Conservation (phyloP, 768 basidiomycete species). For the Agrocybe pediades region DNA sequence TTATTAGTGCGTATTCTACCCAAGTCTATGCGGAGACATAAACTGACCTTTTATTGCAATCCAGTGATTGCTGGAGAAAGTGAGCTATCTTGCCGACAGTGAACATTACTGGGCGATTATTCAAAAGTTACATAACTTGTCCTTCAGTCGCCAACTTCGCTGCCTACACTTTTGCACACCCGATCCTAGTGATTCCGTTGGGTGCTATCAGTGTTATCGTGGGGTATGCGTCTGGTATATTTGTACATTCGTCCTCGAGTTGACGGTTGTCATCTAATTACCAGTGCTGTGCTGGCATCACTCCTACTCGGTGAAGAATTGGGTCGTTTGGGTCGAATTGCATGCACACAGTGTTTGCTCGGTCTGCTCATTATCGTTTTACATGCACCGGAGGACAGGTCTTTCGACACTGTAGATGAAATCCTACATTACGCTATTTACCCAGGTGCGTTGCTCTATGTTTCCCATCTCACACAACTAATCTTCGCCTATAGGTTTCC, state of each 20-base stretch:
- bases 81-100: slow-evolving; percentile 30
- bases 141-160: slow-evolving; percentile 83
- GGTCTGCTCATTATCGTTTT: slow-evolving; percentile 95
- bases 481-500: slow-evolving; percentile 61
- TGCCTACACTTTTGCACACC: slow-evolving; percentile 96
- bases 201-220: slow-evolving; percentile 96
- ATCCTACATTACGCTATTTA: slow-evolving; percentile 91
- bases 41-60: slow-evolving; percentile 1
- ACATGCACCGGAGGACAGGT: slow-evolving; percentile 96
- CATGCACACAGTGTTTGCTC: slow-evolving; percentile 80
- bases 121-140: slow-evolving; percentile 4
- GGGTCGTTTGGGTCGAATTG: slow-evolving; percentile 88
- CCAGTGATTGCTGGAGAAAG: slow-evolving; percentile 93
- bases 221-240: slow-evolving; percentile 60
- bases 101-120: neutral
- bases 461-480: neutral
- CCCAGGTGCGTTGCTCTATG: slow-evolving; percentile 59
- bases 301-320: slow-evolving; percentile 92
- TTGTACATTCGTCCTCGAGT: neutral
- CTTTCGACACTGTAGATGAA: slow-evolving; percentile 90
- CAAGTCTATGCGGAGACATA: slow-evolving; percentile 1
- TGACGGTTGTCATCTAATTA: slow-evolving; percentile 4
- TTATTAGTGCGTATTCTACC: slow-evolving; percentile 66
- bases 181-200: slow-evolving; percentile 97
- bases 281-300: slow-evolving; percentile 92